Percentiles rank a stretch among this genome's conserved stretches.
Conservation (phyloP, 1,284 basidiomycete genomes). For the Moniliella sp. region DNA sequence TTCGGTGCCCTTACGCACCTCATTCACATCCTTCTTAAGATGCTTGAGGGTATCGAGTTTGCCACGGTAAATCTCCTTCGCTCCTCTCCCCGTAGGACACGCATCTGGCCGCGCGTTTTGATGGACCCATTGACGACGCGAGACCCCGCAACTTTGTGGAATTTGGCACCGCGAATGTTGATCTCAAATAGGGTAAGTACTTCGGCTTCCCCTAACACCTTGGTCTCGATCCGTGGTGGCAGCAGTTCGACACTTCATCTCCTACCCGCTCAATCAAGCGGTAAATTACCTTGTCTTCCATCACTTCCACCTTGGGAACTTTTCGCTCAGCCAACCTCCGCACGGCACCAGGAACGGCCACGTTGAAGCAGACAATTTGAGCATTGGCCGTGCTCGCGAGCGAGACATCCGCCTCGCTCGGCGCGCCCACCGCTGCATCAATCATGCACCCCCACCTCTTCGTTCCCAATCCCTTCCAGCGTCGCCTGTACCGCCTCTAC, state of each 20-base stretch:
- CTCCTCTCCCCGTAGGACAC: conserved; percentile 41
- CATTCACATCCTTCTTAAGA: conserved; percentile 67
- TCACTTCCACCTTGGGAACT: not conserved
- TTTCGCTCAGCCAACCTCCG: conserved; percentile 40
- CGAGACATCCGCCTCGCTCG: conserved; percentile 66
- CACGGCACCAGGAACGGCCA: conserved; percentile 49
- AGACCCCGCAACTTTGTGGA: conserved; percentile 23
- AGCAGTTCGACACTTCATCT: conserved; percentile 10
- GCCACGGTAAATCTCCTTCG: conserved; percentile 48
- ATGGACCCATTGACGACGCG: conserved; percentile 24
- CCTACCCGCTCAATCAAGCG: conserved; percentile 23
- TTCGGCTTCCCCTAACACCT: conserved; percentile 24
- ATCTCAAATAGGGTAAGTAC: conserved; percentile 27
- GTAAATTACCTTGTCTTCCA: conserved; percentile 17
- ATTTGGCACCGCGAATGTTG: conserved; percentile 9
- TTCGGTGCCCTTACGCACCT: conserved; percentile 74
- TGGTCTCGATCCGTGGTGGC: conserved; percentile 12
- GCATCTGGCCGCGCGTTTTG: conserved; percentile 7
- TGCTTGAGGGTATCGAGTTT: conserved; percentile 64
- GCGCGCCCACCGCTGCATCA: conserved; percentile 62
- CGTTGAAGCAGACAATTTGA: conserved; percentile 71
- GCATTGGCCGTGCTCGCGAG: conserved; percentile 72
- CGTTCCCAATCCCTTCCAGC: conserved; percentile 68
- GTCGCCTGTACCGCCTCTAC: conserved; percentile 75
- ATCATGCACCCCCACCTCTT: conserved; percentile 60